phyloP scores from a whole-genome alignment of 306 rosid species.

The Dalbergia oliveri region DNA sequence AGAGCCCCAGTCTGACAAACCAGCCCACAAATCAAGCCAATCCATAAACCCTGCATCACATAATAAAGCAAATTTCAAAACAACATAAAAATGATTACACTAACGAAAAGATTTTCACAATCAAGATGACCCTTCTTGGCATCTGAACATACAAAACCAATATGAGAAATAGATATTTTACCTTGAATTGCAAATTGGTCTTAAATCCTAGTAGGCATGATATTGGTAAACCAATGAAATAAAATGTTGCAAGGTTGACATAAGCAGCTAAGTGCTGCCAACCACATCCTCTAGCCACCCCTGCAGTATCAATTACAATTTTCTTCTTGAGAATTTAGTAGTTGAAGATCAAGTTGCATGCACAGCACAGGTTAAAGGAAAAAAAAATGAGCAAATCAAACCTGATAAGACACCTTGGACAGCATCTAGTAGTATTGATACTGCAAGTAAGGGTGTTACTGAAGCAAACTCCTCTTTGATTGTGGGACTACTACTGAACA shows the following conservation, averaged over 20 bases:
- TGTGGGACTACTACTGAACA: constrained; percentile 58
- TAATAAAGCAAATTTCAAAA: constrained; percentile 6
- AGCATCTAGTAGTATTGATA: constrained; percentile 72
- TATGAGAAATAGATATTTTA: constrained; percentile 35
- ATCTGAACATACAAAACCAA: constrained; percentile 15
- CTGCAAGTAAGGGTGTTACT: constrained; percentile 73
- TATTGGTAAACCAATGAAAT: constrained; percentile 73
- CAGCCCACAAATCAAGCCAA: constrained; percentile 75
- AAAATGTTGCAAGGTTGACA: constrained; percentile 73
- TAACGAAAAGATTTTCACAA: neutral
- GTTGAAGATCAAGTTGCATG: neutral
- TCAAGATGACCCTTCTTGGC: neutral
- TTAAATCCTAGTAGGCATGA: constrained; percentile 69
- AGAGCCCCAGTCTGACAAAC: constrained; percentile 66
- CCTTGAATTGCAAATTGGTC: constrained; percentile 66
- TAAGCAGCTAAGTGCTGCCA: constrained; percentile 76
- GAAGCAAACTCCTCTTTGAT: constrained; percentile 72
- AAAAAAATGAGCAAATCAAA: constrained; percentile 33
- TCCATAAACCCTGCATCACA: constrained; percentile 81
- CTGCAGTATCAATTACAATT: constrained; percentile 51
- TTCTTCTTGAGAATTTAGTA: neutral
- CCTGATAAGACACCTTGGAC: constrained; percentile 91
- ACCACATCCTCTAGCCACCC: constrained; percentile 89
- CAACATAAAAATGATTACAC: constrained; percentile 13
- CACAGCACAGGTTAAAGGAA: neutral